These are phyloP conservation scores for Cladophialophora exuberans DNA, from an alignment of 2,329 filamentous ascomycete genomes.

Conservation along the genomic window DNA sequence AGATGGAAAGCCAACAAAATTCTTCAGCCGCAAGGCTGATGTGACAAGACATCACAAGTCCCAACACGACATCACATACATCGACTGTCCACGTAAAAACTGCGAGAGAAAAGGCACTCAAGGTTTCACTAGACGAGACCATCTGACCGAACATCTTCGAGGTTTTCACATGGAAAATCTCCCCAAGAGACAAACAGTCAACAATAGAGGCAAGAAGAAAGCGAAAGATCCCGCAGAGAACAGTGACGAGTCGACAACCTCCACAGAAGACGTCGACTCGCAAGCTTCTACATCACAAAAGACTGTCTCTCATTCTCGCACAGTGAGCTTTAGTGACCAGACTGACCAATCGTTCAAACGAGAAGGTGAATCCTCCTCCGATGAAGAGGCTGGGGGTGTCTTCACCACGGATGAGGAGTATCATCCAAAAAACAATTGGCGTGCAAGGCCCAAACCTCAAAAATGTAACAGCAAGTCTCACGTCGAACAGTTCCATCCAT, in stretches of 20 bases:
- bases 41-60: conserved; percentile 53
- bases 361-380: not conserved
- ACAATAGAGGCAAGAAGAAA: conserved; percentile 2
- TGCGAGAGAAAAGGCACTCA: conserved; percentile 51
- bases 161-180: conserved; percentile 57
- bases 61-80: conserved; percentile 45
- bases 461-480: not conserved
- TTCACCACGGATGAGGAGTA: not conserved
- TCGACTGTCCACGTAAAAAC: conserved; percentile 48
- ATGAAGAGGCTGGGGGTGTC: conserved; percentile 2
- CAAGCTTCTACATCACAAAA: not conserved
- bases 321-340: not conserved
- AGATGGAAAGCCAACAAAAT: conserved; percentile 16
- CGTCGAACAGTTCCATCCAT: not conserved
- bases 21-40: conserved; percentile 53
- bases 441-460: not conserved
- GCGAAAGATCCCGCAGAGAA: not conserved
- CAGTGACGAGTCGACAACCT: not conserved
- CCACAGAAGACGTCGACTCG: not conserved
- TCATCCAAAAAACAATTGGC: not conserved
- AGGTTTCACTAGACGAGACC: conserved; percentile 61
- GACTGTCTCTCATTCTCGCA: not conserved
- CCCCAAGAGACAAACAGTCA: conserved; percentile 31
- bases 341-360: conserved; percentile 3
- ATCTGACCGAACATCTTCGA: conserved; percentile 60